phyloP scores from a whole-genome alignment of 805 yeast genomes.

The Candida incommunis region DNA sequence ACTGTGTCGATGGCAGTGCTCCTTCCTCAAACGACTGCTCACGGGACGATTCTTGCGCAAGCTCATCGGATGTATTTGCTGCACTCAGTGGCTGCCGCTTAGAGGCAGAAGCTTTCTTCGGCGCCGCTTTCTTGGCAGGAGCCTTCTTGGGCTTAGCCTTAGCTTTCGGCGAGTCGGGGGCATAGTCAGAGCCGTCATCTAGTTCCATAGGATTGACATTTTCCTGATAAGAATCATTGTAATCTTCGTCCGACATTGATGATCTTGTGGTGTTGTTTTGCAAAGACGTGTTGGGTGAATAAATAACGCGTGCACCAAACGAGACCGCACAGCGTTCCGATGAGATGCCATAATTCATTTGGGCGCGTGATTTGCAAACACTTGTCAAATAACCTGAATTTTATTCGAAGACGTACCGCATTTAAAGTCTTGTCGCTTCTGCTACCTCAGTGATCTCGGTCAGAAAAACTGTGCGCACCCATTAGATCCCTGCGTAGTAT shows the following conservation, averaged over 20 bases:
- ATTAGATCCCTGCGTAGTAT: too few species aligned
- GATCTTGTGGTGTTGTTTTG: neutral
- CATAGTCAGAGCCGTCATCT: neutral
- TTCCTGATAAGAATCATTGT: neutral
- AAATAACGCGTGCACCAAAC: neutral
- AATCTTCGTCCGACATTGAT: constrained; percentile 1
- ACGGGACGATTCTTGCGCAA: too few species aligned
- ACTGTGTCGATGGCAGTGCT: constrained; percentile 3
- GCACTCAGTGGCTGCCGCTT: neutral
- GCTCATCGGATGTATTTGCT: neutral
- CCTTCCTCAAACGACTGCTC: constrained; percentile 3
- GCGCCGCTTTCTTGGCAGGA: neutral
- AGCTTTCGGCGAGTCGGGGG: neutral
- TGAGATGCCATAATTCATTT: too few species aligned
- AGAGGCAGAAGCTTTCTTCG: neutral
- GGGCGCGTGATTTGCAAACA: too few species aligned
- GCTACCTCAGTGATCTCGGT: too few species aligned
- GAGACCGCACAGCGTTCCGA: too few species aligned
- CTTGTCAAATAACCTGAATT: too few species aligned
- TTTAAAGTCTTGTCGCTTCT: too few species aligned
- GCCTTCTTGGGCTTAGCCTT: neutral
- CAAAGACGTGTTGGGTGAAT: neutral
- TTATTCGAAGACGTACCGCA: too few species aligned
- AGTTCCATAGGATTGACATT: neutral
- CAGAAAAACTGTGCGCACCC: too few species aligned